These are phyloP conservation scores for Talaromyces liani DNA, from an alignment of 495 filamentous ascomycete species.

Conservation along the genomic window DNA sequence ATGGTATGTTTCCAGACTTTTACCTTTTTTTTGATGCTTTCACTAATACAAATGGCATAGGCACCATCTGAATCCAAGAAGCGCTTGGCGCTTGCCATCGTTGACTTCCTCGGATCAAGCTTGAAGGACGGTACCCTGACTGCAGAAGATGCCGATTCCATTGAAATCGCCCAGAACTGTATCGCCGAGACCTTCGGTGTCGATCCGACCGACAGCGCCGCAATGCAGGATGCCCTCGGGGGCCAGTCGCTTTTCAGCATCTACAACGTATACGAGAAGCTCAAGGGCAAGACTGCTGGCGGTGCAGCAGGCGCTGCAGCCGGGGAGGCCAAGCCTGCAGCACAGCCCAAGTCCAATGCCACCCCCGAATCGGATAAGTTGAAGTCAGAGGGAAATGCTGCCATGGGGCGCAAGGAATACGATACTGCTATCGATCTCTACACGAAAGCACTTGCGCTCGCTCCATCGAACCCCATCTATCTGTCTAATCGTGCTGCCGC, in stretches of 20 bases:
- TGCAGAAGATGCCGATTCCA: slow-evolving; percentile 78
- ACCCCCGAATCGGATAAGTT: slow-evolving; percentile 68
- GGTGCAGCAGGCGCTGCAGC: slow-evolving; percentile 21
- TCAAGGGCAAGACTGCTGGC: slow-evolving; percentile 59
- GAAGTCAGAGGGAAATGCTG: slow-evolving; percentile 87
- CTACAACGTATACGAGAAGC: slow-evolving; percentile 93
- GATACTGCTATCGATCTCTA: slow-evolving; percentile 71
- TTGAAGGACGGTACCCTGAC: slow-evolving; percentile 82
- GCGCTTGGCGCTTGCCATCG: slow-evolving; percentile 91
- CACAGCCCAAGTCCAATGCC: slow-evolving; percentile 17
- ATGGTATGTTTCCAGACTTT: background rate
- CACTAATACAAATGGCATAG: slow-evolving; percentile 15
- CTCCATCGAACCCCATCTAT: slow-evolving; percentile 88
- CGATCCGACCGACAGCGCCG: slow-evolving; percentile 67
- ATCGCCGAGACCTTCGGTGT: slow-evolving; percentile 94
- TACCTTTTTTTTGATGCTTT: background rate
- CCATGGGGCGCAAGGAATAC: slow-evolving; percentile 92
- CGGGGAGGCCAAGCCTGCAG: slow-evolving; percentile 16
- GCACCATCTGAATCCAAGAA: slow-evolving; percentile 72
- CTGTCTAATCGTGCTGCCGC: slow-evolving; percentile 96
- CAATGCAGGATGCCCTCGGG: slow-evolving; percentile 69
- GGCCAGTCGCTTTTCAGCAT: slow-evolving; percentile 79
- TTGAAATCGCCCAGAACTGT: slow-evolving; percentile 88
- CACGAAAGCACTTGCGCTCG: slow-evolving; percentile 69
- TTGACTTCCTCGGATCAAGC: slow-evolving; percentile 85